Percentiles rank a stretch among this genome's conserved stretches.
phyloP scores from a whole-genome alignment of 23 red algal genomes.

The Gracilaria gracilis region DNA sequence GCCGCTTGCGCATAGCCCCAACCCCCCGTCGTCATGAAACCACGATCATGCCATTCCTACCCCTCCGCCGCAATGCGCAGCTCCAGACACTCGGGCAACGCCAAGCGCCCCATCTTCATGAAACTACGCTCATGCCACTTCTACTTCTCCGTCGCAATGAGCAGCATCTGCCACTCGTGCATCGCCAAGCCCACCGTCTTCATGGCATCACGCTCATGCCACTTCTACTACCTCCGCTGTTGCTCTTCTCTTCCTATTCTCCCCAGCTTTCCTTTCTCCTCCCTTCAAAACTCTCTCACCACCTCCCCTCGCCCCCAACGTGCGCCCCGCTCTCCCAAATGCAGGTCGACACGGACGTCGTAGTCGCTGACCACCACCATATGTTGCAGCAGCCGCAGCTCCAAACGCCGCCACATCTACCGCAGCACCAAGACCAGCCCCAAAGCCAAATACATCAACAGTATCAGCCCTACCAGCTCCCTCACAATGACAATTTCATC shows the following conservation, averaged over 20 bases:
- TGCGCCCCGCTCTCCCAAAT: neutral
- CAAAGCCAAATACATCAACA: neutral
- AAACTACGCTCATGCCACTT: too few relatives aligned
- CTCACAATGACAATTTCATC: neutral
- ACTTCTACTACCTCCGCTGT: neutral
- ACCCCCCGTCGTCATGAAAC: too few relatives aligned
- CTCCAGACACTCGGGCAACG: too few relatives aligned
- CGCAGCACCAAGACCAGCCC: neutral
- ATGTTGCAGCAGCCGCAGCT: neutral
- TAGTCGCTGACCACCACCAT: neutral
- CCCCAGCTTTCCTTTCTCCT: neutral
- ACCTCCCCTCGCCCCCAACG: neutral
- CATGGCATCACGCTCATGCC: neutral
- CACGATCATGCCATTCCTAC: too few relatives aligned
- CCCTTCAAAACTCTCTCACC: neutral
- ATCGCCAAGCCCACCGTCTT: too few relatives aligned
- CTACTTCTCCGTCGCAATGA: too few relatives aligned
- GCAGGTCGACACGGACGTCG: neutral
- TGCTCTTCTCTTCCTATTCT: neutral
- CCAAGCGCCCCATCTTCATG: too few relatives aligned
- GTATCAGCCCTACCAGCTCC: neutral
- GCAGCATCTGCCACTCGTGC: too few relatives aligned
- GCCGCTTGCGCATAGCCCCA: too few relatives aligned
- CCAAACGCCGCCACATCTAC: neutral
- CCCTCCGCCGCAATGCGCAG: too few relatives aligned